Percentiles rank a stretch among this genome's conserved stretches.
These are phyloP conservation scores for Ophiocordyceps camponoti-leonardi DNA, from an alignment of 2,329 filamentous ascomycete species.

Conservation along the genomic window DNA sequence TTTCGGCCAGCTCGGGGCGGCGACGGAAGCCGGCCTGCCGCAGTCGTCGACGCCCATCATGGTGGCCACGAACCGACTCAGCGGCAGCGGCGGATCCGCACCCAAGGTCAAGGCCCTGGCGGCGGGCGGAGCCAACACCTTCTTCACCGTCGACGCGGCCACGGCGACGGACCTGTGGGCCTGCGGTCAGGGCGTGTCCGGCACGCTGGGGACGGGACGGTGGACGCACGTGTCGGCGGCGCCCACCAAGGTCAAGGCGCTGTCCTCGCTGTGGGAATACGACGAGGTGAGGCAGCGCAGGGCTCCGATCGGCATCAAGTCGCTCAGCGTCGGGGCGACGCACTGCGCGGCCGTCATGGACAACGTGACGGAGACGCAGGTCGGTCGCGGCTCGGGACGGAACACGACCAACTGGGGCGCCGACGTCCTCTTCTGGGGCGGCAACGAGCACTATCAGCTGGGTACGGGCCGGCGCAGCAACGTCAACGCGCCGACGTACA, in stretches of 20 bases:
- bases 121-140: conserved; percentile 75
- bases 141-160: conserved; percentile 68
- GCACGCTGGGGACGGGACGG: conserved; percentile 65
- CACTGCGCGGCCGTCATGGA: conserved; percentile 72
- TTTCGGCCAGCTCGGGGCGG: conserved; percentile 78
- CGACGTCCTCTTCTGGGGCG: conserved; percentile 86
- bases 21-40: conserved; percentile 42
- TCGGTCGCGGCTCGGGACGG: conserved; percentile 29
- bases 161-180: conserved; percentile 45
- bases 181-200: conserved; percentile 72
- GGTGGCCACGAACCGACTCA: conserved; percentile 55
- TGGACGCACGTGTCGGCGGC: conserved; percentile 76
- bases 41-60: conserved; percentile 53
- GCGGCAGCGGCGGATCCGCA: conserved; percentile 43
- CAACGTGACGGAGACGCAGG: conserved; percentile 54
- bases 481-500: conserved; percentile 55
- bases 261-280: conserved; percentile 77
- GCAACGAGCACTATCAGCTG: conserved; percentile 85
- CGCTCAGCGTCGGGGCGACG: conserved; percentile 58
- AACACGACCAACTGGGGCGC: conserved; percentile 77
- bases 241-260: conserved; percentile 63
- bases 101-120: conserved; percentile 60
- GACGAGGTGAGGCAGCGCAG: conserved; percentile 53
- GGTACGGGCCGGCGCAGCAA: conserved; percentile 85
- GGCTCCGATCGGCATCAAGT: conserved; percentile 60